phyloP scores from a whole-genome alignment of 1,139 yeast genomes.

The Geotrichum europaeum region DNA sequence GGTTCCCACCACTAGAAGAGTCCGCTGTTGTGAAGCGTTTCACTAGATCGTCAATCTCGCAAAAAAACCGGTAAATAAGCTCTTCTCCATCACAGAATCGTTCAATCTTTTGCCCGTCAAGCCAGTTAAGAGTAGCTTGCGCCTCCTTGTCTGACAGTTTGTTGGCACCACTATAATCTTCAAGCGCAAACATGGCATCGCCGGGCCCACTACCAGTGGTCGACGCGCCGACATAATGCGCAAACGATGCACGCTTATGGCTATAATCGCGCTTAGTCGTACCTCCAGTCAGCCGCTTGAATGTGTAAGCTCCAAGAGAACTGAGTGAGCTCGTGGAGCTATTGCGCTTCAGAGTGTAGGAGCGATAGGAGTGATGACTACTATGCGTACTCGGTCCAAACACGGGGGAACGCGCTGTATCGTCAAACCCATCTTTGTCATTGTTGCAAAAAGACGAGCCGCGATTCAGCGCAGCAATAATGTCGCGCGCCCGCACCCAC shows the following conservation, averaged over 20 bases:
- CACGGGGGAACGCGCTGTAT: background rate
- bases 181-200: slow-evolving; percentile 32
- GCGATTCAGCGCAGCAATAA: slow-evolving; percentile 21
- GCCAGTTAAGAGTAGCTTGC: slow-evolving; percentile 31
- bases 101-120: slow-evolving; percentile 32
- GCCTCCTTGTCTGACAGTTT: slow-evolving; percentile 36
- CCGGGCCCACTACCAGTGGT: slow-evolving; percentile 9
- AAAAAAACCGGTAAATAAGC: slow-evolving; percentile 33
- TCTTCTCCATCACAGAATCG: slow-evolving; percentile 36
- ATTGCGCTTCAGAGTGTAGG: slow-evolving; percentile 12
- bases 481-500: slow-evolving; percentile 32
- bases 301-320: slow-evolving; percentile 22
- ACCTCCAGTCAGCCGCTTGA: slow-evolving; percentile 25
- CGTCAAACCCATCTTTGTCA: slow-evolving; percentile 1
- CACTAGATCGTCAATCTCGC: slow-evolving; percentile 34
- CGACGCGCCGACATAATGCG: slow-evolving; percentile 19
- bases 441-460: slow-evolving; percentile 4
- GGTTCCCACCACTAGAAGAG: background rate
- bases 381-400: background rate
- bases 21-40: slow-evolving; percentile 22
- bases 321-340: slow-evolving; percentile 10
- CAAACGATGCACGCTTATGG: slow-evolving; percentile 22
- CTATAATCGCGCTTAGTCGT: slow-evolving; percentile 23
- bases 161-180: slow-evolving; percentile 28
- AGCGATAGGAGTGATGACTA: background rate